Conservation (phyloP, 192 early-diverging fungal genomes). For the Coemansia sp. region DNA sequence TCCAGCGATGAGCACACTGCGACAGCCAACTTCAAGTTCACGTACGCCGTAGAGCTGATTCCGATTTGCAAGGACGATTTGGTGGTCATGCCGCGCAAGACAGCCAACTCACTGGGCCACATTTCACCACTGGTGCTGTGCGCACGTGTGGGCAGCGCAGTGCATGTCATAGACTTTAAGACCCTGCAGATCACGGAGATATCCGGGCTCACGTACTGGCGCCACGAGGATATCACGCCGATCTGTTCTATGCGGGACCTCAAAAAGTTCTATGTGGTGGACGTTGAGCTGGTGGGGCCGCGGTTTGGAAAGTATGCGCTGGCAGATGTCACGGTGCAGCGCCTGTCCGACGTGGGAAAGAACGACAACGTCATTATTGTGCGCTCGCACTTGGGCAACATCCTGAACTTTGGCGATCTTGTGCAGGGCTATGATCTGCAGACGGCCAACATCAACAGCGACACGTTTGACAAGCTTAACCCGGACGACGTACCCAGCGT, state of each 20-base stretch:
- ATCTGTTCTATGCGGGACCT: slow-evolving; percentile 78
- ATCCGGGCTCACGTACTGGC: slow-evolving; percentile 77
- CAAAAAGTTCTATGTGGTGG: slow-evolving; percentile 93
- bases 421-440: slow-evolving; percentile 88
- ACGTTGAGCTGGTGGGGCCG: slow-evolving; percentile 82
- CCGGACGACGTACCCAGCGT: slow-evolving; percentile 78
- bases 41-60: slow-evolving; percentile 92
- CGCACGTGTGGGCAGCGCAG: slow-evolving; percentile 81
- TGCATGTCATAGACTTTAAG: slow-evolving; percentile 86
- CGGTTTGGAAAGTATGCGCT: slow-evolving; percentile 74
- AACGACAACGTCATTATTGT: slow-evolving; percentile 86
- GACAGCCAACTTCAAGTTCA: slow-evolving; percentile 94
- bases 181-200: slow-evolving; percentile 77
- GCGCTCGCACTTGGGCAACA: slow-evolving; percentile 88
- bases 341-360: slow-evolving; percentile 71
- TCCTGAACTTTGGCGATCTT: slow-evolving; percentile 90
- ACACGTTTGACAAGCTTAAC: slow-evolving; percentile 72
- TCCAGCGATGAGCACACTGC: slow-evolving; percentile 92
- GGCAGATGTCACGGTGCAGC: slow-evolving; percentile 86
- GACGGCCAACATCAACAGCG: slow-evolving; percentile 90
- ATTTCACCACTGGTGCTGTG: slow-evolving; percentile 83
- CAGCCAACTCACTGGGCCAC: slow-evolving; percentile 82
- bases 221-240: slow-evolving; percentile 68
- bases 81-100: slow-evolving; percentile 79
- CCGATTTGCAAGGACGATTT: slow-evolving; percentile 98